phyloP scores from a whole-genome alignment of 2,329 filamentous ascomycete species.

The Triangularia verruculosa region DNA sequence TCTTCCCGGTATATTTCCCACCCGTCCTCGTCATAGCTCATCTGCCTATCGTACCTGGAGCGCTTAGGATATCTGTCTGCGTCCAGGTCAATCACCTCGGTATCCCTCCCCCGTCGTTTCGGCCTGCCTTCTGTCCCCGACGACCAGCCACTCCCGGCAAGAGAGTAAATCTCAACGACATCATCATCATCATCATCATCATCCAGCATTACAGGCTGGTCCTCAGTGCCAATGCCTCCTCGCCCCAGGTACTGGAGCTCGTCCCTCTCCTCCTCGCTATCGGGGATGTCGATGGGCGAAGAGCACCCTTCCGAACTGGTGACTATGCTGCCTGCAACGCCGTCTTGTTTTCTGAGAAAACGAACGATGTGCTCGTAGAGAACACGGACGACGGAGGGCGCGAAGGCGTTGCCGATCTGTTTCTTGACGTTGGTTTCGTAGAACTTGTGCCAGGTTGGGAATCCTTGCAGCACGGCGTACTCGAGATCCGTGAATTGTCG shows the following conservation, averaged over 20 bases:
- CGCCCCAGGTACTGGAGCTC: neutral
- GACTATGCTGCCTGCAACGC: constrained; percentile 26
- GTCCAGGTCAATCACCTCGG: neutral
- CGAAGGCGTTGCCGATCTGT: constrained; percentile 80
- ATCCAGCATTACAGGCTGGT: neutral
- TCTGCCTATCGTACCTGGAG: neutral
- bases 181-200: neutral
- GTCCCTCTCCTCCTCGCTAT: neutral
- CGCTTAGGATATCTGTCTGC: neutral
- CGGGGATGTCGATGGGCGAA: neutral
- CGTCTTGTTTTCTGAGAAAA: constrained; percentile 46
- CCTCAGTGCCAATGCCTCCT: neutral
- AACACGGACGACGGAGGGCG: constrained; percentile 53
- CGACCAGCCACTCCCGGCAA: neutral
- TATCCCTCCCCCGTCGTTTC: neutral
- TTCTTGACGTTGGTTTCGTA: constrained; percentile 43
- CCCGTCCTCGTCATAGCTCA: neutral
- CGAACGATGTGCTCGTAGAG: constrained; percentile 48
- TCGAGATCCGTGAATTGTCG: constrained; percentile 66
- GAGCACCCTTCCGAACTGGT: neutral
- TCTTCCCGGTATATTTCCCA: neutral
- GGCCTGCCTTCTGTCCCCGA: neutral
- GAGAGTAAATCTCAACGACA: neutral
- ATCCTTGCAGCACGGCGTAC: constrained; percentile 66
- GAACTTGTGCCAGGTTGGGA: constrained; percentile 62